These are phyloP conservation scores for Cercospora brassicicola DNA, from an alignment of 2,329 filamentous ascomycete genomes.

Conservation along the genomic window DNA sequence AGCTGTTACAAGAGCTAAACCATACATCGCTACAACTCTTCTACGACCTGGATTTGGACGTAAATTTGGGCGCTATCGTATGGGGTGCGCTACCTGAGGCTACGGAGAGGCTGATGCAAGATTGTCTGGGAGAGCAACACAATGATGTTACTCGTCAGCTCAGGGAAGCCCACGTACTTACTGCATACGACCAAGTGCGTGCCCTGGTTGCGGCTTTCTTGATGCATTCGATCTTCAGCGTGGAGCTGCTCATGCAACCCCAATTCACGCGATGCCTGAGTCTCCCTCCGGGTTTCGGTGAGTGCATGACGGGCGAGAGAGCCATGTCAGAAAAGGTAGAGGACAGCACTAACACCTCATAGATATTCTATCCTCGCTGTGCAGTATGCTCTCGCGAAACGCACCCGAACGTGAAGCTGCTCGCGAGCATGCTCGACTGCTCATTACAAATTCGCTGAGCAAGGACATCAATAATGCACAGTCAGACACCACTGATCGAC, in stretches of 20 bases:
- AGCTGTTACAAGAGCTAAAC: not conserved
- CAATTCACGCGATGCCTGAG: not conserved
- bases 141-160: not conserved
- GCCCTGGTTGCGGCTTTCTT: not conserved
- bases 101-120: not conserved
- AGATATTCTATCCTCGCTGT: not conserved
- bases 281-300: not conserved
- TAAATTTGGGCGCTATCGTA: not conserved
- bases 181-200: not conserved
- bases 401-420: not conserved
- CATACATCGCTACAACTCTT: not conserved
- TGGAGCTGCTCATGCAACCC: not conserved
- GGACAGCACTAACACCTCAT: not conserved
- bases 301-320: not conserved
- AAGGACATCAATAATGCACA: not conserved
- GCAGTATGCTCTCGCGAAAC: not conserved
- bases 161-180: not conserved
- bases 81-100: not conserved
- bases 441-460: not conserved
- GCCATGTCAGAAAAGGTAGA: not conserved
- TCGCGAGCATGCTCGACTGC: not conserved
- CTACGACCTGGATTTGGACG: not conserved
- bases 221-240: not conserved
- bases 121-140: not conserved
- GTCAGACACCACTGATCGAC: not conserved